These are phyloP conservation scores for Blastocrithidia nonstop DNA, from an alignment of 208 protist genomes.

Conservation along the genomic window DNA sequence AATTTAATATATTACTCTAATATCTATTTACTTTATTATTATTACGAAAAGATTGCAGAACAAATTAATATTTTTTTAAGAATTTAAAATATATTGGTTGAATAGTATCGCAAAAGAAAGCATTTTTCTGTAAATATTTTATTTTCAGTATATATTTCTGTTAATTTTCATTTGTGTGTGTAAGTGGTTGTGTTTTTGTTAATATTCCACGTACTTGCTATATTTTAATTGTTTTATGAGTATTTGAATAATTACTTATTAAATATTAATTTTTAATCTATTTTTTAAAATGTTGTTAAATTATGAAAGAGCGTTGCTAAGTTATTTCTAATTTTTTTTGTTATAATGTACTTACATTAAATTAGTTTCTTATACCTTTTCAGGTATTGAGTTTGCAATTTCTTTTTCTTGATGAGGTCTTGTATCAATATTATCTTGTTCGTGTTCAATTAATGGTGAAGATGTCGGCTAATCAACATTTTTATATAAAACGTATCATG, in stretches of 20 bases:
- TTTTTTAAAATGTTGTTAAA: too few species aligned
- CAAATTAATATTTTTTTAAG: too few species aligned
- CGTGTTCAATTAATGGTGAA: neutral
- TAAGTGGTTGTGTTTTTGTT: slow-evolving; percentile 1
- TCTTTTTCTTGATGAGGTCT: neutral
- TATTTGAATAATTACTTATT: neutral
- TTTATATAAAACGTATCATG: slow-evolving; percentile 14
- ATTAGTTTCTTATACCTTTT: neutral
- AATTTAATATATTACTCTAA: too few species aligned
- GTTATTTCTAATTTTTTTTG: neutral
- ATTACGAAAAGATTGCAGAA: too few species aligned
- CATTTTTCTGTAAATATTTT: neutral
- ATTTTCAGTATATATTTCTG: neutral
- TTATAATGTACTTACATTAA: neutral
- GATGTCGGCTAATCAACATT: too few species aligned
- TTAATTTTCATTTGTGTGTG: neutral
- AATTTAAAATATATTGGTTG: too few species aligned
- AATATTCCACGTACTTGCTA: neutral
- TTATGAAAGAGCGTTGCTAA: neutral
- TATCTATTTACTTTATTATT: too few species aligned
- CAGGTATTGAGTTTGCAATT: neutral
- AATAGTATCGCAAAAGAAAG: neutral
- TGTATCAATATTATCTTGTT: neutral
- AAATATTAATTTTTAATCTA: too few species aligned
- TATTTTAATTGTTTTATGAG: slow-evolving; percentile 1